phyloP scores from a whole-genome alignment of 2,329 filamentous ascomycete species.

The Arthrinium phaeospermum region DNA sequence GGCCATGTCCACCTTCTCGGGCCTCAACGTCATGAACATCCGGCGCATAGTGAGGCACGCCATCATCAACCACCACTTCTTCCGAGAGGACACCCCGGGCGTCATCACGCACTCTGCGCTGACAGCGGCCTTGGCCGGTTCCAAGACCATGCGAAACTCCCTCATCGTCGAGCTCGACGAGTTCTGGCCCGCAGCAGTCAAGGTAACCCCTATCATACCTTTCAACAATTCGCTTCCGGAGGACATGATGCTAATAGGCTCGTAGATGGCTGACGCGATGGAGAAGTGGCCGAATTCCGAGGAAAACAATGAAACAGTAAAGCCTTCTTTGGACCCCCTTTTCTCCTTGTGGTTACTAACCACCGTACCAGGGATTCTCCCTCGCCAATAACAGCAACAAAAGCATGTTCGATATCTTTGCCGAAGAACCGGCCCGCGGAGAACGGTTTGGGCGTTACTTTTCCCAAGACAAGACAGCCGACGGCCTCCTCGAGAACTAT shows the following conservation, averaged over 20 bases:
- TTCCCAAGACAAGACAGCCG: neutral
- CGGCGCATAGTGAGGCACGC: neutral
- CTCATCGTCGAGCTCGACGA: neutral
- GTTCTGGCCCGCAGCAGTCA: neutral
- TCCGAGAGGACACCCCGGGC: neutral
- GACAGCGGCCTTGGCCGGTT: neutral
- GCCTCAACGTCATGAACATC: neutral
- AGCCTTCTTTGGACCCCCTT: neutral
- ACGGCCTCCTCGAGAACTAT: slow-evolving; percentile 29
- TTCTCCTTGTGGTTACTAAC: neutral
- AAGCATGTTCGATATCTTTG: slow-evolving; percentile 1
- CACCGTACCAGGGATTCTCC: neutral
- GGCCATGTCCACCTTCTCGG: slow-evolving; percentile 20
- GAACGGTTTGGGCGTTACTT: neutral
- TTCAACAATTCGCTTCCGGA: no score
- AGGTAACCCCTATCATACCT: neutral
- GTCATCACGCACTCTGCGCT: neutral
- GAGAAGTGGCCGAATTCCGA: neutral
- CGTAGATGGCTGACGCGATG: neutral
- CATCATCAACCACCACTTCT: neutral
- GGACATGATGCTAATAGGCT: neutral
- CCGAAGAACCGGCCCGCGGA: neutral
- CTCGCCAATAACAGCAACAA: neutral
- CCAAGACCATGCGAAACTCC: neutral
- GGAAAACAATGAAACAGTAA: neutral